These are phyloP conservation scores for Elaeis guineensis DNA, from an alignment of 176 grass and related monocot genomes.

Conservation along the genomic window DNA sequence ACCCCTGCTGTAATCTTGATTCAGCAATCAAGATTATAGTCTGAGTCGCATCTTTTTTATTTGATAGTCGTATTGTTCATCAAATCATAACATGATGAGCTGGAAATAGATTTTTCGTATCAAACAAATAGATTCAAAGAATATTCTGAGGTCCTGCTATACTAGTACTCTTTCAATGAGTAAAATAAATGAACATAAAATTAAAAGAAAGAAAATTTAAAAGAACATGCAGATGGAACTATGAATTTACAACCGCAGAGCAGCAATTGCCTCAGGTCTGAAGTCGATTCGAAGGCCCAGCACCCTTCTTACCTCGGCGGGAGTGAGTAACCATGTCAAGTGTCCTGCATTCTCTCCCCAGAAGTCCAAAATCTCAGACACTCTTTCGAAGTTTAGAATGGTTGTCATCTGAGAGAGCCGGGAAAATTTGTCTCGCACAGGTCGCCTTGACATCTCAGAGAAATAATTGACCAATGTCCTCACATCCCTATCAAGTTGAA, in stretches of 20 bases:
- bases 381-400: constrained; percentile 83
- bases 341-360: constrained; percentile 96
- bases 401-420: constrained; percentile 88
- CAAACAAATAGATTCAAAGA: too few relatives aligned
- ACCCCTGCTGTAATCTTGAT: neutral
- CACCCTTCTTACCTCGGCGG: constrained; percentile 77
- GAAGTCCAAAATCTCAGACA: constrained; percentile 95
- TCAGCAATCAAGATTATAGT: too few relatives aligned
- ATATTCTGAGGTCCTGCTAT: too few relatives aligned
- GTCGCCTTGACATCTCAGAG: constrained; percentile 80
- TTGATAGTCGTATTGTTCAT: too few relatives aligned
- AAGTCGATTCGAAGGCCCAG: constrained; percentile 83
- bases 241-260: constrained; percentile 57
- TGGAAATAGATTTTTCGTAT: too few relatives aligned
- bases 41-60: too few relatives aligned
- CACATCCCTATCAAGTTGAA: constrained; percentile 87
- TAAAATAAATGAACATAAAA: too few relatives aligned
- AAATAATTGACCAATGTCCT: constrained; percentile 89
- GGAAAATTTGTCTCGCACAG: constrained; percentile 84
- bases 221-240: too few relatives aligned
- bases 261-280: constrained; percentile 84
- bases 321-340: constrained; percentile 88
- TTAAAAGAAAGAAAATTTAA: too few relatives aligned
- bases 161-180: too few relatives aligned
- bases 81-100: too few relatives aligned